Base-by-base conservation (phyloP, 306 rosid species). In the Trifolium subterraneum region DNA sequence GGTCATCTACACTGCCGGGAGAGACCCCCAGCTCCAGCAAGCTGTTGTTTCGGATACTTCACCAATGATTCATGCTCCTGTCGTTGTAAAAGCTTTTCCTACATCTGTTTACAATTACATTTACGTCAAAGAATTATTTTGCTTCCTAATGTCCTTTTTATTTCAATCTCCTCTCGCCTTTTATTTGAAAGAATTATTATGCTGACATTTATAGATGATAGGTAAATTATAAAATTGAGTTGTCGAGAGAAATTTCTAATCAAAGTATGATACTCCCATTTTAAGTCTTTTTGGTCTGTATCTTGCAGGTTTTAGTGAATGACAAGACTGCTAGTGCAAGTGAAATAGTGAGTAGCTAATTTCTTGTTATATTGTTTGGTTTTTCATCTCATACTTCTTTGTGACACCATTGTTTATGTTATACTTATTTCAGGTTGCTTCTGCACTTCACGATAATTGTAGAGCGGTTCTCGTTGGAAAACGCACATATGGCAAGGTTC, bases 391-490 rank as follows among this genome's bases (percentile, higher is more conserved):
- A 44, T 47, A 36, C 77, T 73, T 68, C 63, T 60, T 58, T 36
- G 31, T 47, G 41, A 68, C 61, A 71, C 19, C 59, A 23, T 38
- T 51, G 23, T 55, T 35, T 19, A 60, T 47, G 68, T 55, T 68
- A 68, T 63, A 79, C 74, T 72, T 64, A 65, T 88, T 87, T 68
- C 92, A 93, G 98, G 99, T 94, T 90, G 99, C 99, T 83, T 94
- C 97, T 22, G 87, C 98, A n/a, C 86, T 91, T 74, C 96, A 92
- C 79, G 98, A 91, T 81, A 94, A 94, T 55, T 94, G 97, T 78
- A 94, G 85, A 86, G 98, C 96, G 47, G 95, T 90, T 84, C 96
- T 94, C 38, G 98, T 94, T 71, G 99, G 99, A 36, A 90, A 90
- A 78, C 90, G 87, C 77, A 94, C 99, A 72, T 91, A 74, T 25